Base-by-base conservation (phyloP, 2,329 filamentous ascomycete species). In the Juglanconis juglandina region DNA sequence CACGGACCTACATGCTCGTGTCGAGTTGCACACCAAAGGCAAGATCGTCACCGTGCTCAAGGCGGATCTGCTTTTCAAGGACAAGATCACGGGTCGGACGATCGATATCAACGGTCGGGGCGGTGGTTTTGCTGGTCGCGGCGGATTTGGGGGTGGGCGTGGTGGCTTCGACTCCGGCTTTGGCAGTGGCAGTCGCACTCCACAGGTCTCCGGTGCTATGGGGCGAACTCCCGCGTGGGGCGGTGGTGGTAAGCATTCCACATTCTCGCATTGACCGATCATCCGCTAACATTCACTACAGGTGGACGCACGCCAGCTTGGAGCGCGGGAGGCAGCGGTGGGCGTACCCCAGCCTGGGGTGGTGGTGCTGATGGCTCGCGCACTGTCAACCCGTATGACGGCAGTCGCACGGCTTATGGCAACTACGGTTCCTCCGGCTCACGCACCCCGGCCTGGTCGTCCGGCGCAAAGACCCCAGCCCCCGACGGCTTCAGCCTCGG, bases 11-110 rank as follows among this genome's bases (percentile, higher is more conserved):
- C 86, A 90, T 69, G 94, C 92, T 35, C 89, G 93, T 64, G 90
- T 99, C 47, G 95, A 99, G 76, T 79, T 99, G 44, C 94, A 98
- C 72, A 93, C 93, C 5, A 96, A 96, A 79, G 91, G 88, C 76
- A 98, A 97, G 80, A 89, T 91, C 14, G 86, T 98, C 63, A 92
- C 89, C 7, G 86, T 98, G 41, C 84, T 87, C 24, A 96, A 96
- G 71, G 87, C 90, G 10, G 85, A 89, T 60, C 78, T 99, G n/a
- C 85, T 85, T 32, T 90, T 96, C 76, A 93, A 94, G 73, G 94
- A 99, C 79, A 90, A 85, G 64, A 76, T 89, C 58, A 94, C 89
- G 4, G 93, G 92, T 50, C 85, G 87, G 59, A 84, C 83, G n/a
- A 89, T 96, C 63, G 89, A 93, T 66, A 86, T 91, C 60, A 84